phyloP scores from a whole-genome alignment of 306 rosid species.

The Prunus mongolica region DNA sequence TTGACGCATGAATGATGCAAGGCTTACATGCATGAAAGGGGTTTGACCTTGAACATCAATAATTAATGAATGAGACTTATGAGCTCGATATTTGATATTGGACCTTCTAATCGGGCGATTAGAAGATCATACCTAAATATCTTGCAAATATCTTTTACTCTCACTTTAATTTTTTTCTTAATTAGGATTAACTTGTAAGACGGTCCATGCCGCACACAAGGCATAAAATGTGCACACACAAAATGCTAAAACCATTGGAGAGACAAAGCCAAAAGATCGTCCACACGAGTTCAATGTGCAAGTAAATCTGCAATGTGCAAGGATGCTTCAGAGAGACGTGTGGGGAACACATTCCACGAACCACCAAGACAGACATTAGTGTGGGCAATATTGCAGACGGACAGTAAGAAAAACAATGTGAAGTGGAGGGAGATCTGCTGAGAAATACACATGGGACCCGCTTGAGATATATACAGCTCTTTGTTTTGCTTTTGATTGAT shows the following conservation, averaged over 20 bases:
- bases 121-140: neutral
- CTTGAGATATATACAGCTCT: neutral
- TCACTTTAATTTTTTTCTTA: neutral
- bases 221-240: neutral
- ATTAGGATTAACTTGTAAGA: neutral
- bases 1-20: slow-evolving; percentile 42
- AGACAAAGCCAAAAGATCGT: neutral
- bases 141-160: neutral
- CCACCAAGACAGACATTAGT: neutral
- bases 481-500: neutral
- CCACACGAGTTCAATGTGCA: slow-evolving; percentile 18
- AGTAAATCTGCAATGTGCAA: neutral
- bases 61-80: neutral
- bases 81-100: neutral
- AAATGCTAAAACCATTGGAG: neutral
- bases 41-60: neutral
- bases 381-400: neutral
- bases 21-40: slow-evolving; percentile 31
- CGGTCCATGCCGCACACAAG: neutral
- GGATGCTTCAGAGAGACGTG: slow-evolving; percentile 27
- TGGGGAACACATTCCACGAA: slow-evolving; percentile 20
- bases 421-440: neutral
- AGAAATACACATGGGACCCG: neutral
- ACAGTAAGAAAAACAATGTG: neutral
- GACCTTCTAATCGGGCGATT: slow-evolving; percentile 16